Evolutionary conservation across 1,284 basidiomycete species (phyloP), one percentile per base, ranked within the genome.

Genomic region (Ustilago xerochloae): DNA sequence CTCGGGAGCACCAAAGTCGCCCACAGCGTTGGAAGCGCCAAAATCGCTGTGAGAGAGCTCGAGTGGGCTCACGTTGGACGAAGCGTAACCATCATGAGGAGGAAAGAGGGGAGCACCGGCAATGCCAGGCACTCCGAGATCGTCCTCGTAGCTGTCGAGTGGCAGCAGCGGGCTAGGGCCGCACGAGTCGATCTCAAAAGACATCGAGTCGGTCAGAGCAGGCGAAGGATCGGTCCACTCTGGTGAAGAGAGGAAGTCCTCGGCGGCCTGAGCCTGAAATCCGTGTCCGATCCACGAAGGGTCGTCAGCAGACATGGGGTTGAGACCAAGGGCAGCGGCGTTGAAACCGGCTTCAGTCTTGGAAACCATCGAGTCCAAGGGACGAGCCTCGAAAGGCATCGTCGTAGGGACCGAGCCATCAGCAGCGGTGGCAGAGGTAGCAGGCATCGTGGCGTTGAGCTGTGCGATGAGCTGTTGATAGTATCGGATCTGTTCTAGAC

Each of bases 211-310:
- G 46, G 79, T 78, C 39, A 81, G 63, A 47, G 78, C 76, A 45
- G 79, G 79, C 56, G 76, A 78, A 18, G 78, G 78, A 56, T 81
- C 79, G n/a, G 77, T 79, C 75, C 75, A 79, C 35, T 77, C 71
- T 50, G 77, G 77, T 48, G 74, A 77, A 55, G 70, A 70, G 63
- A 77, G 74, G 63, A 77, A 74, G 75, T 79, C 77, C 54, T 77
- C 77, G 52, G 54, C 66, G 55, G 59, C 65, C 46, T 64, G 59
- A 22, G 65, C 71, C 65, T 74, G 71, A 59, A 74, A 74, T 62
- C 71, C 71, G 64, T 74, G 71, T 68, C 71, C 71, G 63, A 74
- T 74, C 71, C 71, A 74, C 51, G 71, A 74, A 43, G 71, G 71
- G 65, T 74, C 71, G 55, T 74, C 71, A 55, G 71, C 71, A 61